Percentiles rank a stretch among this genome's conserved stretches.
phyloP scores from a whole-genome alignment of 2,329 filamentous ascomycete species.

The Fusarium sterilihyphosum region DNA sequence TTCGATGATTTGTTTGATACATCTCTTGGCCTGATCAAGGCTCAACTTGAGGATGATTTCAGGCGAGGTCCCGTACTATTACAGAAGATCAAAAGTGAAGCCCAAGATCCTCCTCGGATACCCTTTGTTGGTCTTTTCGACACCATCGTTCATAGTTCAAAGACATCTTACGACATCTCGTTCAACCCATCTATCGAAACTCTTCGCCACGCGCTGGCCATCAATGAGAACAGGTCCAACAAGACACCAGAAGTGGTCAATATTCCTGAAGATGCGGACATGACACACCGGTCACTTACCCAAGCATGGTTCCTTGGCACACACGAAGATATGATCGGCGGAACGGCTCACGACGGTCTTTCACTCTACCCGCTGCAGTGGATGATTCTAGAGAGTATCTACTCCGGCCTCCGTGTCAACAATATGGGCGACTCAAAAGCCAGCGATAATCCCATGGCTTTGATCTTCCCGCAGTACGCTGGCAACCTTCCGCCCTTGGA shows the following conservation, averaged over 20 bases:
- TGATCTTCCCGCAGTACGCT: constrained; percentile 39
- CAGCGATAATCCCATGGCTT: constrained; percentile 14
- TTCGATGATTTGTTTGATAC: constrained; percentile 37
- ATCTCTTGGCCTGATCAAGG: constrained; percentile 32
- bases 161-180: constrained; percentile 29
- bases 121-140: constrained; percentile 41
- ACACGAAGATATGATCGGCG: constrained; percentile 36
- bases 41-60: constrained; percentile 35
- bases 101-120: constrained; percentile 23
- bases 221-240: constrained; percentile 34
- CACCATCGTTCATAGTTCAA: constrained; percentile 14
- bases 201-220: constrained; percentile 36
- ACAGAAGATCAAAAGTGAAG: constrained; percentile 20
- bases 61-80: constrained; percentile 20
- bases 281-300: constrained; percentile 21
- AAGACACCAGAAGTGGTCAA: constrained; percentile 7
- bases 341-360: constrained; percentile 31
- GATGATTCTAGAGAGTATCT: constrained; percentile 39
- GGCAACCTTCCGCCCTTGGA: constrained; percentile 33
- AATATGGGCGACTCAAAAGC: not conserved
- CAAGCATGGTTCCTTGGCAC: constrained; percentile 42
- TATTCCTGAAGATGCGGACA: constrained; percentile 11
- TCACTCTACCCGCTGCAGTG: constrained; percentile 40
- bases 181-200: constrained; percentile 26
- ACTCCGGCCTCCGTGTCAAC: constrained; percentile 16